These are phyloP conservation scores for Trypanosoma melophagium DNA, from an alignment of 208 protist genomes.

Conservation along the genomic window DNA sequence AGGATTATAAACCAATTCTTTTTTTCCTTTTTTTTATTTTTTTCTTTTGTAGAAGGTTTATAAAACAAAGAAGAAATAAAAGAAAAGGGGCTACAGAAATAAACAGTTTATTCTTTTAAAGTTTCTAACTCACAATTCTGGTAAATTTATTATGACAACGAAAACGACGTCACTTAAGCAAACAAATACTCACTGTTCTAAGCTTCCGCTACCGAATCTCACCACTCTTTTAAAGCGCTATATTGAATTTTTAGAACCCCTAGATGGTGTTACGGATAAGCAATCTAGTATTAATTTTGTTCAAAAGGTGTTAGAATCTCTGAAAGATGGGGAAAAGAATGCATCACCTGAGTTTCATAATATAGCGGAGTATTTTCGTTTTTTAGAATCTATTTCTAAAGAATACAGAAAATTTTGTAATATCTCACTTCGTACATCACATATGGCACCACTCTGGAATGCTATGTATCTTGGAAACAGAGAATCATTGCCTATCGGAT, in stretches of 20 bases:
- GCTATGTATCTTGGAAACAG: conserved; percentile 27
- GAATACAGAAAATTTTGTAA: conserved; percentile 28
- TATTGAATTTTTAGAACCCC: conserved; percentile 22
- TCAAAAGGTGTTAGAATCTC: background rate
- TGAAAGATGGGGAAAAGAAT: background rate
- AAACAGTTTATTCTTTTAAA: no score
- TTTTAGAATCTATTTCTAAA: conserved; percentile 11
- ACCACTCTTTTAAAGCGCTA: conserved; percentile 11
- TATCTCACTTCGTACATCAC: conserved; percentile 15
- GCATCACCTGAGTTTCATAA: background rate
- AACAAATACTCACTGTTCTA: background rate
- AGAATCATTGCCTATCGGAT: conserved; percentile 24
- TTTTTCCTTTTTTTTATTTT: no score
- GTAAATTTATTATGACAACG: no score
- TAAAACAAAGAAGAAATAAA: no score
- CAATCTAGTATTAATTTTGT: conserved; percentile 18
- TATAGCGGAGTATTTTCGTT: conserved; percentile 16
- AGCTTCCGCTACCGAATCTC: conserved; percentile 12
- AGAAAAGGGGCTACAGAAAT: no score
- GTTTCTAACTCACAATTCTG: no score
- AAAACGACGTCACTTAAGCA: no score
- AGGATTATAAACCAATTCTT: no score
- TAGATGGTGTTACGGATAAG: conserved; percentile 17
- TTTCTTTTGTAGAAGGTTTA: no score
- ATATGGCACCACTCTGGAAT: conserved; percentile 30